Base-by-base conservation (phyloP, 805 yeast species). In the Kodamaea restingae region DNA sequence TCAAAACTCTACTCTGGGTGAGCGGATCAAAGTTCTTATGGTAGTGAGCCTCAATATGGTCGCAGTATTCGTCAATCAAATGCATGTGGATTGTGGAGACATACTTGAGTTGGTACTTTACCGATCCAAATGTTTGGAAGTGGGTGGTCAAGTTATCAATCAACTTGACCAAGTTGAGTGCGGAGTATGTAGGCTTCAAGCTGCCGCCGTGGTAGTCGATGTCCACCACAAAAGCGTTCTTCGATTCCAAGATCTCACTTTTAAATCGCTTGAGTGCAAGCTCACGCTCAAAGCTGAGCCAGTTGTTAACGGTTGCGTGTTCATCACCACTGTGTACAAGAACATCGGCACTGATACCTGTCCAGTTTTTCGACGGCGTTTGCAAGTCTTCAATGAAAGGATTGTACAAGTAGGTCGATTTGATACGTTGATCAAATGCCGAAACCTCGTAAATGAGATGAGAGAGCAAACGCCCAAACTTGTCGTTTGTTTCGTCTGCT, bases 401-500 rank as follows among this genome's bases (percentile, higher is more conserved):
- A 24, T 66, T 62, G 51, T 68, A 79, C 35, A 67, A 66, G 52
- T 73, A 79, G 3, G 49, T 56, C 18, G 59, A 63, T 7, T 70
- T 53, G 5, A 82, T 46, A 18, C 67, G 55, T 32, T 67, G 73
- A 51, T 82, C 88, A 53, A 81, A 82, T 8, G 71, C 65, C 33
- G 79, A 69, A 4, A 78, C 52, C 49, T 82, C 86, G 36, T 63
- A 66, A 5, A 82, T 70, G 25, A 80, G 56, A 58, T 83, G 88
- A 21, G 80, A 71, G 22, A 81, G 56, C 8, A 77, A 54, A 17
- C 74, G 57, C 1, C 80, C 78, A 36, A 69, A 60, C 15, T 57
- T 62, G 30, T 66, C 71, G 30, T 47, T 41, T 2, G 49, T 39
- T 11, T 12, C 15, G 14, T 30, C 30, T 12, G 32, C 45, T 15